Evolutionary conservation across 768 basidiomycete genomes (phyloP), one percentile per base, ranked within the genome.

Genomic region (Tylopilus intermedius): DNA sequence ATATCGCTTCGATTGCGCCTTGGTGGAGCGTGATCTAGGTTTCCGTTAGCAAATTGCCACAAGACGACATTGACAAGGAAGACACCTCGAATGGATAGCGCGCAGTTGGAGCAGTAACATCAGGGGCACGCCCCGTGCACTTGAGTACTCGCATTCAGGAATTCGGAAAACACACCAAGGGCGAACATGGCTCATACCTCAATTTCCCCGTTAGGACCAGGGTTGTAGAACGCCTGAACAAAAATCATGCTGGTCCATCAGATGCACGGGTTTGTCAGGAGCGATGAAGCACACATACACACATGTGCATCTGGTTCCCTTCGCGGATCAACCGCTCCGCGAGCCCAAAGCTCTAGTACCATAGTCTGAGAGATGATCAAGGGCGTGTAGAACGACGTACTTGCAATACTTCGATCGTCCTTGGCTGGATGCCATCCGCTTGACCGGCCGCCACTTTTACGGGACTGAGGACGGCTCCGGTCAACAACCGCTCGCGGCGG

Each of bases 171-270:
- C 10, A 26, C 11, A 10, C 4, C 18, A 46, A 15, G 18, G 11
- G 18, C 14, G 10, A 30, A 40, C 3, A 35, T 13, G 8, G 33
- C 11, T 38, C 68, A 37, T 45, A 83, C 87, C 73, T 83, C 76
- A 35, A 90, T 86, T 4, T 77, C 82, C 14, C 84, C 84, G 32
- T 75, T 59, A 1, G 72, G 67, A 21, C 74, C 71, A 3, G 88
- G 87, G 58, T 88, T 85, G 61, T 88, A 90, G 64, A 90, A 88
- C 7, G 86, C 81, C 88, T 89, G 3, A 10, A 10, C 30, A 30
- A 30, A 29, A 10, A 30, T 10, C 30, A 24, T 24, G 30, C 9
- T 40, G 5, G 27, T 49, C 5, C 37, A 44, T 39, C 40, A 45
- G 22, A 21, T 38, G n/a, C 8, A 6, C 24, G 10, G 42, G 14